Evolutionary conservation across 164 flowering plant genomes (phyloP), one percentile per base, ranked within the genome.

Genomic region (Brasenia schreberi): DNA sequence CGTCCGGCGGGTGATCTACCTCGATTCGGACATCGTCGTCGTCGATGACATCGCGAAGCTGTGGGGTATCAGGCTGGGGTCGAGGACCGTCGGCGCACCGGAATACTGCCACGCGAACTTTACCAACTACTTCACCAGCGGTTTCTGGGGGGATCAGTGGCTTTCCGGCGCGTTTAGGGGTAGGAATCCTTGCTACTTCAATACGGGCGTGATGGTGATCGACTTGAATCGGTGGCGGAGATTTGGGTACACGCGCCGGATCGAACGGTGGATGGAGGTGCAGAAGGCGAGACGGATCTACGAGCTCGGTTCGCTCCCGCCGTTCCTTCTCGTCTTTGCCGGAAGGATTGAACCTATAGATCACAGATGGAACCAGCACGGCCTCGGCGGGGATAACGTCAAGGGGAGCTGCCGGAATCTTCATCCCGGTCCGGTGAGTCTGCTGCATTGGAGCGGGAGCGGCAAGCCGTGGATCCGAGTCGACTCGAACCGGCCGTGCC

Each of bases 331-430:
- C 66, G 93, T 94, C 0, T 91, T 94, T 67, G 95, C 93, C 12
- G 99, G 99, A 68, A 80, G 77, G 74, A 95, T 94, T 82, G 89
- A 95, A 65, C 92, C 99, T 12, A 94, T 92, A 68, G 96, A 88
- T 68, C 98, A 92, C 76, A 64, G 96, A 72, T 92, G 98, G 98
- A 92, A 92, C 76, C 98, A 92, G 72, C 98, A 92, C 70, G 98
- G 98, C 0, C 71, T 92, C 19, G 98, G 98, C 7, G 99, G 99
- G 3, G 99, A 94, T 66, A 94, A 91, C 66, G 92, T 91, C 4
- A 74, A 62, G 61, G 97, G 99, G 39, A 91, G 96, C 74, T 94
- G 99, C 73, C 79, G 99, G 14, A 84, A 89, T 66, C 80, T 91
- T 5, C 99, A 94, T 59, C 80, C 90, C 0, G 99, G 99, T 65